phyloP scores from a whole-genome alignment of 768 basidiomycete species.

The Agaricus subrufescens region DNA sequence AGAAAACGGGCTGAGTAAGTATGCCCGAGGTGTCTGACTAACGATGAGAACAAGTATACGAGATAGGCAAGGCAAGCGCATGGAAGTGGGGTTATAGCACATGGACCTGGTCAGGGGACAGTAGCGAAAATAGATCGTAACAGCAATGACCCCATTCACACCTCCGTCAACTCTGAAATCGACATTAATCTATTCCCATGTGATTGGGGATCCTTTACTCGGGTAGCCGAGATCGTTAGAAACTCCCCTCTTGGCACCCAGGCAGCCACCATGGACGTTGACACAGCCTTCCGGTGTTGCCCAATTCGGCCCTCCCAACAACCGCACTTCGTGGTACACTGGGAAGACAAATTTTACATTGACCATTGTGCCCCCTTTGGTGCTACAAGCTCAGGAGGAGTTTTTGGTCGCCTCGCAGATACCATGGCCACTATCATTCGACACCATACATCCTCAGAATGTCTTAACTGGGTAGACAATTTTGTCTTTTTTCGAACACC shows the following conservation, averaged over 20 bases:
- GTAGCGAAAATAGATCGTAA: too few relatives aligned
- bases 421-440: conserved; percentile 21
- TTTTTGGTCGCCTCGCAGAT: conserved; percentile 27
- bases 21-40: too few relatives aligned
- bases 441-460: background rate
- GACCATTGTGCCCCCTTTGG: conserved; percentile 27
- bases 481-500: conserved; percentile 17
- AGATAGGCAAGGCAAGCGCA: too few relatives aligned
- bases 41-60: too few relatives aligned
- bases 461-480: conserved; percentile 28
- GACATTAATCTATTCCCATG: conserved; percentile 24
- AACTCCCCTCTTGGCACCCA: conserved; percentile 26
- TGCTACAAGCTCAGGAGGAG: conserved; percentile 19
- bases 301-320: conserved; percentile 26
- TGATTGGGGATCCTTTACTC: conserved; percentile 17
- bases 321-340: conserved; percentile 17
- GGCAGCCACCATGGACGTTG: conserved; percentile 33
- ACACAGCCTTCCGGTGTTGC: conserved; percentile 27
- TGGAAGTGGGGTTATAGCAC: too few relatives aligned
- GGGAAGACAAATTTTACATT: conserved; percentile 20
- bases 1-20: too few relatives aligned
- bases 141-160: conserved; percentile 13
- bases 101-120: too few relatives aligned
- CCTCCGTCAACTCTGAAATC: conserved; percentile 27
- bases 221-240: conserved; percentile 7